These are phyloP conservation scores for Multifurca ochricompacta DNA, from an alignment of 768 basidiomycete genomes.

Conservation along the genomic window DNA sequence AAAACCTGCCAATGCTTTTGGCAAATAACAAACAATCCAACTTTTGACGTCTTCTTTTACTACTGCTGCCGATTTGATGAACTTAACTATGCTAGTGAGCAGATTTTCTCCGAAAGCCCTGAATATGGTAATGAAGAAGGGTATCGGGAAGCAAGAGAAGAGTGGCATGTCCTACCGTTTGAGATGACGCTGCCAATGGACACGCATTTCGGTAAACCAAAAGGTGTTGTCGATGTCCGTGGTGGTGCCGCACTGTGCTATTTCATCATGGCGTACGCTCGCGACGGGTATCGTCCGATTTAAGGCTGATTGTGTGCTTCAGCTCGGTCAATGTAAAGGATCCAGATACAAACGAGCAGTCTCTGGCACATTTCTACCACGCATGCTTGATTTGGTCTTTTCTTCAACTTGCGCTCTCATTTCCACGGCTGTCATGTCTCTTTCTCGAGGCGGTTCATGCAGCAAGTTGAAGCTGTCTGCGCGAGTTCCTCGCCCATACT, in stretches of 20 bases:
- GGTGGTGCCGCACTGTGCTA: conserved; percentile 65
- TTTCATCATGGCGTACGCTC: conserved; percentile 68
- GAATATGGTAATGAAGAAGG: conserved; percentile 50
- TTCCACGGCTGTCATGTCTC: conserved; percentile 43
- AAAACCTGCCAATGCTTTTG: conserved; percentile 52
- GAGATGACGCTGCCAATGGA: conserved; percentile 56
- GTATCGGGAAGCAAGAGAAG: conserved; percentile 54
- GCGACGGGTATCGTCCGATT: background rate
- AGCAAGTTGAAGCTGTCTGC: conserved; percentile 55
- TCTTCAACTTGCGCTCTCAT: conserved; percentile 48
- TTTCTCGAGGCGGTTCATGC: conserved; percentile 49
- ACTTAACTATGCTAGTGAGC: conserved; percentile 33
- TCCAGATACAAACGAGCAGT: conserved; percentile 45
- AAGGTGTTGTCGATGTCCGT: conserved; percentile 48
- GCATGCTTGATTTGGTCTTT: conserved; percentile 74
- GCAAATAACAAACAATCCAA: conserved; percentile 60
- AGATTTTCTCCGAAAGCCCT: conserved; percentile 31
- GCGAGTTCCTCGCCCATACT: conserved; percentile 59
- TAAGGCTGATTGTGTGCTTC: background rate
- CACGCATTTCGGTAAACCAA: conserved; percentile 41
- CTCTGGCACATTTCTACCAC: conserved; percentile 87
- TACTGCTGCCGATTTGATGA: conserved; percentile 48
- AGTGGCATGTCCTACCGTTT: conserved; percentile 66
- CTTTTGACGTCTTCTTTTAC: conserved; percentile 80
- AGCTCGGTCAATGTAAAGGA: conserved; percentile 76